Conservation (phyloP, 108 stramenopile species). For the Nitzschia palea region DNA sequence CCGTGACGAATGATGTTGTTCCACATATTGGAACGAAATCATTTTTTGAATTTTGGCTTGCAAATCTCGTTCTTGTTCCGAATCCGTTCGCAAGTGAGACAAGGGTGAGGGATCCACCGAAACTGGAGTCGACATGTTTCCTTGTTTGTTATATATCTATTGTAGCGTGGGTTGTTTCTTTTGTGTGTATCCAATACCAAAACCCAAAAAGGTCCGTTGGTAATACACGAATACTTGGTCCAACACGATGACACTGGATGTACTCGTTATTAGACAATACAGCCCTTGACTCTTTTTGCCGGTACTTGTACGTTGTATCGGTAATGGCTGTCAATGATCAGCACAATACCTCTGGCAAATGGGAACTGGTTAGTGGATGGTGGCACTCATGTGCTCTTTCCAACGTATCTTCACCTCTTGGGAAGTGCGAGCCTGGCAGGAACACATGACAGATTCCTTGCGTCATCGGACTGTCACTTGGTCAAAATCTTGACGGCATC, state of each 20-base stretch:
- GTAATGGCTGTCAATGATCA: no score
- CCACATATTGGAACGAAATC: constrained; percentile 44
- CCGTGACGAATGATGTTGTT: constrained; percentile 9
- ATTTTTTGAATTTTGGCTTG: constrained; percentile 40
- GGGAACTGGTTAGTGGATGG: no score
- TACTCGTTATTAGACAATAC: no score
- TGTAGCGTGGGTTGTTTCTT: background rate
- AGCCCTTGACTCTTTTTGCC: no score
- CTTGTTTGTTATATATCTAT: background rate
- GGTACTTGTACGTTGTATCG: no score
- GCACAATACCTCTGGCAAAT: no score
- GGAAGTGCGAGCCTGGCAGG: no score
- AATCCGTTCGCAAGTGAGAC: constrained; percentile 16
- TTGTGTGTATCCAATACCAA: background rate
- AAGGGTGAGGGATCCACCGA: constrained; percentile 23
- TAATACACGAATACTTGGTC: background rate
- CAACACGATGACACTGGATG: background rate
- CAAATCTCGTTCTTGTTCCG: constrained; percentile 35
- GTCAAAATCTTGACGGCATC: no score
- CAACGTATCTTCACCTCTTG: no score
- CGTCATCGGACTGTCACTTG: no score
- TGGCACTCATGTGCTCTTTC: no score
- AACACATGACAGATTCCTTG: no score
- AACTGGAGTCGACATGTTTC: constrained; percentile 40
- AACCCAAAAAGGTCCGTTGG: background rate